These are phyloP conservation scores for Cutaneotrichosporon cyanovorans DNA, from an alignment of 1,284 basidiomycete genomes.

Conservation along the genomic window DNA sequence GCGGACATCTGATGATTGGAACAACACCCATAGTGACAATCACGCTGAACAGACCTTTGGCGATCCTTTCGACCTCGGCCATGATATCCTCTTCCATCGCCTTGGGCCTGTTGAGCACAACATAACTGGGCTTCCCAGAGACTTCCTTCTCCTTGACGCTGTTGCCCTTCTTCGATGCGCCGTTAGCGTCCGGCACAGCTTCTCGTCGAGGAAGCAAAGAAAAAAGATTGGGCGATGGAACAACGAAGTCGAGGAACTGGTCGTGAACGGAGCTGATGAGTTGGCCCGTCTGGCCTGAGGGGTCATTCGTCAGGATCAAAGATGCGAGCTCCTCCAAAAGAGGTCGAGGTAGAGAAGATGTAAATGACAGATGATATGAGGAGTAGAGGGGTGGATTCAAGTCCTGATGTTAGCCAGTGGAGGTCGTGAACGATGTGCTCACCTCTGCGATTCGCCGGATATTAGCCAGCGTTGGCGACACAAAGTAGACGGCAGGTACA, in stretches of 20 bases:
- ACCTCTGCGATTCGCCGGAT: slow-evolving; percentile 83
- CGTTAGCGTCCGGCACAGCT: slow-evolving; percentile 24
- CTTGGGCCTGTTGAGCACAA: slow-evolving; percentile 83
- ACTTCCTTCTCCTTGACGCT: slow-evolving; percentile 30
- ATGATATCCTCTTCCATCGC: slow-evolving; percentile 88
- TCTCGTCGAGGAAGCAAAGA: slow-evolving; percentile 62
- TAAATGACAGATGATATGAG: slow-evolving; percentile 90
- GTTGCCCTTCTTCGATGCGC: slow-evolving; percentile 19
- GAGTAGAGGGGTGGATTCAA: slow-evolving; percentile 84
- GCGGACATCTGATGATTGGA: slow-evolving; percentile 88
- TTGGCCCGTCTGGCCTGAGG: slow-evolving; percentile 61
- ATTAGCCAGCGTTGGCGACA: slow-evolving; percentile 81
- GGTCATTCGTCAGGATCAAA: slow-evolving; percentile 66
- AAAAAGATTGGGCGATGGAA: slow-evolving; percentile 90
- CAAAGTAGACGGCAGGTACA: slow-evolving; percentile 96
- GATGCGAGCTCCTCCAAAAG: slow-evolving; percentile 90
- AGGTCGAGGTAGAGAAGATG: slow-evolving; percentile 77
- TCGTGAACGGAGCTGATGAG: slow-evolving; percentile 74
- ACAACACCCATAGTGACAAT: slow-evolving; percentile 88
- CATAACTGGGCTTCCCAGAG: slow-evolving; percentile 55
- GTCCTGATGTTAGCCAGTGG: slow-evolving; percentile 37
- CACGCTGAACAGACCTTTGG: slow-evolving; percentile 83
- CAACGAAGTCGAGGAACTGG: slow-evolving; percentile 94
- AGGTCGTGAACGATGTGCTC: background rate
- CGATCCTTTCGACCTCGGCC: slow-evolving; percentile 84